Evolutionary conservation across 352 stramenopile species (phyloP).

Genomic region (Phytopythium vexans): DNA sequence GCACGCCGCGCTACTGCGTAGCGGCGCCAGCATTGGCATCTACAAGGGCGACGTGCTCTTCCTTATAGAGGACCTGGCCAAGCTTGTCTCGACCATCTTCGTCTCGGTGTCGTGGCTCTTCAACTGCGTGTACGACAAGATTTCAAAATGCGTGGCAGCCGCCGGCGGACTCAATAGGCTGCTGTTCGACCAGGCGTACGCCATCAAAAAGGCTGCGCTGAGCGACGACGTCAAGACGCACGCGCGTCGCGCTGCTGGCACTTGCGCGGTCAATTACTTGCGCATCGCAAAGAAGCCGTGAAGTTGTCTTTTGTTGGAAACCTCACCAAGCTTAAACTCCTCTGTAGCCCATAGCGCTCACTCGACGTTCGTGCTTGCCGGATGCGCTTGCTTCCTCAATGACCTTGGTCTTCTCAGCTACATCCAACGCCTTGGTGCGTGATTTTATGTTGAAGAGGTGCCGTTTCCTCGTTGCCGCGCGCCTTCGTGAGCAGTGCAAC

Average conservation of each 20-base stretch:
- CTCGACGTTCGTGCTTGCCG: no score
- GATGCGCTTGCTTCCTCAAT: no score
- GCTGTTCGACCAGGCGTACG: slow-evolving; percentile 42
- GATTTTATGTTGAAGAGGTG: no score
- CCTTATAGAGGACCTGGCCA: slow-evolving; percentile 91
- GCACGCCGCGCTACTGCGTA: slow-evolving; percentile 30
- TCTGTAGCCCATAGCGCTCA: no score
- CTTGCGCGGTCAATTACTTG: no score
- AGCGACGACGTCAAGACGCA: slow-evolving; percentile 35
- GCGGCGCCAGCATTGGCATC: slow-evolving; percentile 68
- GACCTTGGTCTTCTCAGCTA: no score
- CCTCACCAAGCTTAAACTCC: no score
- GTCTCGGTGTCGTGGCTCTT: slow-evolving; percentile 90
- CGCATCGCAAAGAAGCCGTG: no score
- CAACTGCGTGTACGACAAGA: slow-evolving; percentile 96
- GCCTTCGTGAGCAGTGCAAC: no score
- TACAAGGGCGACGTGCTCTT: slow-evolving; percentile 82
- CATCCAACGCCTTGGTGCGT: no score
- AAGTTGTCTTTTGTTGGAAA: no score
- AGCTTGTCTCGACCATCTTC: slow-evolving; percentile 89
- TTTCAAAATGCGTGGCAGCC: slow-evolving; percentile 50
- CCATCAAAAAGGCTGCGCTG: slow-evolving; percentile 33
- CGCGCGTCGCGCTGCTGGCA: not conserved
- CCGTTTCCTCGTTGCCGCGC: no score
- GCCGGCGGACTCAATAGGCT: slow-evolving; percentile 39